These are phyloP conservation scores for Cytospora piceae DNA, from an alignment of 2,329 filamentous ascomycete species.

Conservation along the genomic window DNA sequence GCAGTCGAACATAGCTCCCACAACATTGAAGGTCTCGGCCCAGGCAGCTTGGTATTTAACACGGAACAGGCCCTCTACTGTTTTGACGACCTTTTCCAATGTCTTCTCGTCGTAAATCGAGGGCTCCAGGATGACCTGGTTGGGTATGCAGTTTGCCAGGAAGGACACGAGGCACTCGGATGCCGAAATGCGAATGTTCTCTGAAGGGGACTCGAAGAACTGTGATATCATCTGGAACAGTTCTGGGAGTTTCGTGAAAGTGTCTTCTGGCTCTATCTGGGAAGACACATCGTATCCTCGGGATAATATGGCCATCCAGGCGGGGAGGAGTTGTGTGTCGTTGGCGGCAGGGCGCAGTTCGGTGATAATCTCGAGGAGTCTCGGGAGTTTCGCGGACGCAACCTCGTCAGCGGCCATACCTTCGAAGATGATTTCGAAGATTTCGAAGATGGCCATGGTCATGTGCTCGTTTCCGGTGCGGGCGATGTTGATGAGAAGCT, in stretches of 20 bases:
- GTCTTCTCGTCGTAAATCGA: slow-evolving; percentile 92
- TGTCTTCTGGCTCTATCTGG: slow-evolving; percentile 86
- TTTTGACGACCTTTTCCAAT: slow-evolving; percentile 77
- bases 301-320: slow-evolving; percentile 95
- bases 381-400: slow-evolving; percentile 85
- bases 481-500: slow-evolving; percentile 85
- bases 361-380: slow-evolving; percentile 86
- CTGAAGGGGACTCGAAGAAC: slow-evolving; percentile 84
- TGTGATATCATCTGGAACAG: slow-evolving; percentile 78
- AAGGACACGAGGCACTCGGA: slow-evolving; percentile 96
- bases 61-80: slow-evolving; percentile 74
- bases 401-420: slow-evolving; percentile 86
- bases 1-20: slow-evolving; percentile 84
- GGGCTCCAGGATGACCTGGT: slow-evolving; percentile 80
- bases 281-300: slow-evolving; percentile 92
- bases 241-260: slow-evolving; percentile 85
- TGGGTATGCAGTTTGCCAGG: slow-evolving; percentile 85
- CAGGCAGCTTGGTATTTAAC: slow-evolving; percentile 94
- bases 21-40: slow-evolving; percentile 90
- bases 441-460: slow-evolving; percentile 94
- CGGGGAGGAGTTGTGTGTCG: slow-evolving; percentile 90
- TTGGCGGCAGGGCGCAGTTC: slow-evolving; percentile 90
- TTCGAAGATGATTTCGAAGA: slow-evolving; percentile 96
- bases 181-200: slow-evolving; percentile 92
- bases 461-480: slow-evolving; percentile 92